Evolutionary conservation across 305 asterid species (phyloP), one percentile per base, ranked within the genome.

Genomic region (Withania somnifera): DNA sequence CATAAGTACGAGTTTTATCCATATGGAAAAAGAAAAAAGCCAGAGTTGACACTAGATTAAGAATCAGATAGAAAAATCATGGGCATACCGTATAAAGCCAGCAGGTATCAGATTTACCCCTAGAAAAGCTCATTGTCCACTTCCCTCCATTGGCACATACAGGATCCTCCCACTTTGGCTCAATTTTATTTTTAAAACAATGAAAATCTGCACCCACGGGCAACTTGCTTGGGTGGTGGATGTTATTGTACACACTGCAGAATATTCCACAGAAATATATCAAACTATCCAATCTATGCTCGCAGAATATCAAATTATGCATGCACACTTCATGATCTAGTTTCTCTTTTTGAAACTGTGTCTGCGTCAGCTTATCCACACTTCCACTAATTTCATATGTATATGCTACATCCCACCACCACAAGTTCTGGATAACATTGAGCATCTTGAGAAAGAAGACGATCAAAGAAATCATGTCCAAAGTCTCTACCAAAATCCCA

Each of bases 91-190:
- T 94, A 78, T 92, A 83, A 79, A 94, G 95, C 98, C 98, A 96
- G 88, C 85, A 57, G 57, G 90, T 90, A 84, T 96, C 98, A 71
- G 97, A 89, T 90, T 94, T 94, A 64, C 86, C 88, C 95, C 85
- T 89, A 14, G 84, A 0, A 84, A 87, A 89, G 71, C 11, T 81
- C 82, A 92, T 81, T 4, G 98, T 94, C 98, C 99, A 96, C 84
- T 88, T 96, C 54, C 98, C 99, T 28, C 99, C 99, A 78, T 90
- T 93, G 78, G 97, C 95, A 86, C 98, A 96, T 81, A 96, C 78
- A 81, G 99, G 99, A 84, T 96, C 97, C 85, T 96, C 98, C 99
- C 98, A 94, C 84, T 91, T 92, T 42, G 99, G 99, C 86, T 90
- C 92, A 38, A 96, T 94, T 82, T 90, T 89, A 83, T 94, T 61